Conservation (phyloP, 495 filamentous ascomycete genomes). For the Aspergillus leporis region DNA sequence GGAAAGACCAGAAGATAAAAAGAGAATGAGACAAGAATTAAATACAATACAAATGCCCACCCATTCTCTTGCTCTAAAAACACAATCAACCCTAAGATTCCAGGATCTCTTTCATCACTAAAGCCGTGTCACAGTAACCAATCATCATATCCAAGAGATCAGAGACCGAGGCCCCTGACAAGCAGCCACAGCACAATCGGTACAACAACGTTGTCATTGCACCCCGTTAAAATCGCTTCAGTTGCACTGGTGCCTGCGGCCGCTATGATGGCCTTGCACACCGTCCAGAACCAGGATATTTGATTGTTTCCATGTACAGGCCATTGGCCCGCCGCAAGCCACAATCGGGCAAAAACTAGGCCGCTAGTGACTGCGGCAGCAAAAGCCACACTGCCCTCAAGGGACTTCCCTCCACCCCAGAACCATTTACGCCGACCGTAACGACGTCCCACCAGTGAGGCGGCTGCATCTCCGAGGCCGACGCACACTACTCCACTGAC, state of each 20-base stretch:
- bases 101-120: slow-evolving; percentile 1
- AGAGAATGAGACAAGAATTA: not conserved
- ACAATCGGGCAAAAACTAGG: slow-evolving; percentile 66
- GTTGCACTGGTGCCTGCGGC: slow-evolving; percentile 83
- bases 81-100: not conserved
- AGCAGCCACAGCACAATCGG: slow-evolving; percentile 92
- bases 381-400: slow-evolving; percentile 90
- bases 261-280: slow-evolving; percentile 64
- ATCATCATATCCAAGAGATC: slow-evolving; percentile 24
- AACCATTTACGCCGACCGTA: slow-evolving; percentile 89
- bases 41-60: not conserved
- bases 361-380: slow-evolving; percentile 74
- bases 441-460: slow-evolving; percentile 86
- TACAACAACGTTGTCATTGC: slow-evolving; percentile 98
- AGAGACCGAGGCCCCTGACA: slow-evolving; percentile 76
- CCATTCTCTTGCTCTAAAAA: not conserved
- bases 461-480: slow-evolving; percentile 92
- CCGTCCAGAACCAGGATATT: slow-evolving; percentile 41
- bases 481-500: slow-evolving; percentile 90
- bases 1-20: slow-evolving; percentile 4
- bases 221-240: slow-evolving; percentile 92
- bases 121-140: not conserved
- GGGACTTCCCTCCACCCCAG: slow-evolving; percentile 93
- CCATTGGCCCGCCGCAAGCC: slow-evolving; percentile 78
- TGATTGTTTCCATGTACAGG: slow-evolving; percentile 31